phyloP scores from a whole-genome alignment of 1,139 yeast genomes.

The Suhomyces maxii region DNA sequence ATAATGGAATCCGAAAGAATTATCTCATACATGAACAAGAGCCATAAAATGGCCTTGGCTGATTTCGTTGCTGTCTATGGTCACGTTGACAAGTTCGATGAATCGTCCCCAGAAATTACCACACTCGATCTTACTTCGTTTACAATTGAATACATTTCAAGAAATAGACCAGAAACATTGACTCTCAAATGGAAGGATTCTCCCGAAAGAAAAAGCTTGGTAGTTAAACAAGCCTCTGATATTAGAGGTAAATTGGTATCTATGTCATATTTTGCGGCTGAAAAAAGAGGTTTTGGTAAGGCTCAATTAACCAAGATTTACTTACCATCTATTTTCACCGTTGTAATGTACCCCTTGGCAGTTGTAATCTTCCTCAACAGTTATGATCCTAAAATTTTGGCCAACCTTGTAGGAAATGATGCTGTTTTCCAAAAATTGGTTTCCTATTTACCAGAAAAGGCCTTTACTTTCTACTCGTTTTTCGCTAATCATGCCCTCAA shows the following conservation, averaged over 20 bases:
- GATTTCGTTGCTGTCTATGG: conserved; percentile 74
- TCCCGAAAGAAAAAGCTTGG: conserved; percentile 50
- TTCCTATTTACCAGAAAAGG: conserved; percentile 24
- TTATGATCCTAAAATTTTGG: conserved; percentile 26
- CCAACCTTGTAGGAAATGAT: conserved; percentile 23
- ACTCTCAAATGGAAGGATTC: conserved; percentile 36
- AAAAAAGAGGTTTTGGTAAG: conserved; percentile 62
- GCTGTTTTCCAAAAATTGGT: conserved; percentile 30
- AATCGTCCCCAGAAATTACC: conserved; percentile 35
- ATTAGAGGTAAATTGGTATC: conserved; percentile 59
- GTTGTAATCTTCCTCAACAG: conserved; percentile 30
- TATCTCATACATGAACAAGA: conserved; percentile 68
- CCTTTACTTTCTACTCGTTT: conserved; percentile 14
- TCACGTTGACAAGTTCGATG: conserved; percentile 53
- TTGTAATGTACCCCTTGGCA: conserved; percentile 23
- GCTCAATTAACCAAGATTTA: conserved; percentile 48
- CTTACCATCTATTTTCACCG: conserved; percentile 37
- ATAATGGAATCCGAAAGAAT: conserved; percentile 36
- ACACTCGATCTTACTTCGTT: conserved; percentile 50
- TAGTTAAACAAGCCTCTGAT: conserved; percentile 40
- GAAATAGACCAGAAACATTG: conserved; percentile 14
- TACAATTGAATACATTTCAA: conserved; percentile 37
- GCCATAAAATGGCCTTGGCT: conserved; percentile 64
- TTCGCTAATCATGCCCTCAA: conserved; percentile 20
- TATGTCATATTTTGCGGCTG: conserved; percentile 73